Evolutionary conservation across 768 basidiomycete genomes (phyloP).

Genomic region (Arthromyces matolae): DNA sequence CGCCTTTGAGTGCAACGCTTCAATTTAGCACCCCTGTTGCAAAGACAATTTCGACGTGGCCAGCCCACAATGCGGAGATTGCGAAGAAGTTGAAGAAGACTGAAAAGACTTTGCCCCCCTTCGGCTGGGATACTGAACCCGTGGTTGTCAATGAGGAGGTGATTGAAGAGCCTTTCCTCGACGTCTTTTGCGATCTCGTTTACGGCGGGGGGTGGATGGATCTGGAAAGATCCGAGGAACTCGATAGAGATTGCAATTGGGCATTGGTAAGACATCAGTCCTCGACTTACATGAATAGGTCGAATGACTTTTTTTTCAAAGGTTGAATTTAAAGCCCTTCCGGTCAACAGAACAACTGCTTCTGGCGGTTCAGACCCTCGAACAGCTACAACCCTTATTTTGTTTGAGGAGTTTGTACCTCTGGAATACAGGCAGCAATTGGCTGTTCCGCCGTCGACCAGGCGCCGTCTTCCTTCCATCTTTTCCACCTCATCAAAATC

Average conservation of each 20-base stretch:
- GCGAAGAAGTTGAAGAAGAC: slow-evolving; percentile 80
- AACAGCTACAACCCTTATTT: slow-evolving; percentile 64
- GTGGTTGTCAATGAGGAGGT: slow-evolving; percentile 74
- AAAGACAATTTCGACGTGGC: slow-evolving; percentile 64
- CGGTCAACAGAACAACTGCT: slow-evolving; percentile 35
- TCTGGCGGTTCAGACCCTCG: slow-evolving; percentile 57
- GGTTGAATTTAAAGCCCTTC: slow-evolving; percentile 86
- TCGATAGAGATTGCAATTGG: slow-evolving; percentile 90
- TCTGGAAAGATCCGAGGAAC: slow-evolving; percentile 63
- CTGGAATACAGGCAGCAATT: slow-evolving; percentile 80
- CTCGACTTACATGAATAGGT: neutral
- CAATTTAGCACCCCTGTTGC: slow-evolving; percentile 62
- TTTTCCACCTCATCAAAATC: slow-evolving; percentile 51
- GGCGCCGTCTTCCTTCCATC: slow-evolving; percentile 66
- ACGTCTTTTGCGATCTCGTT: slow-evolving; percentile 78
- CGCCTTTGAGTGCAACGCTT: slow-evolving; percentile 73
- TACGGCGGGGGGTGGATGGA: slow-evolving; percentile 88
- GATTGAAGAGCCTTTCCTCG: slow-evolving; percentile 88
- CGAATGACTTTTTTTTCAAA: slow-evolving; percentile 30
- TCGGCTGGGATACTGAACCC: slow-evolving; percentile 91
- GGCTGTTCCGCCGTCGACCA: slow-evolving; percentile 45
- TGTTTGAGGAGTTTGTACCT: slow-evolving; percentile 95
- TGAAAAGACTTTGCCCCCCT: slow-evolving; percentile 76
- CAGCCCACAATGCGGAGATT: slow-evolving; percentile 67
- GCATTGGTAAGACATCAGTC: slow-evolving; percentile 59